Percentiles rank a stretch among this genome's conserved stretches.
phyloP scores from a whole-genome alignment of 345 rosid genomes.

The Moricandia moricandioides region DNA sequence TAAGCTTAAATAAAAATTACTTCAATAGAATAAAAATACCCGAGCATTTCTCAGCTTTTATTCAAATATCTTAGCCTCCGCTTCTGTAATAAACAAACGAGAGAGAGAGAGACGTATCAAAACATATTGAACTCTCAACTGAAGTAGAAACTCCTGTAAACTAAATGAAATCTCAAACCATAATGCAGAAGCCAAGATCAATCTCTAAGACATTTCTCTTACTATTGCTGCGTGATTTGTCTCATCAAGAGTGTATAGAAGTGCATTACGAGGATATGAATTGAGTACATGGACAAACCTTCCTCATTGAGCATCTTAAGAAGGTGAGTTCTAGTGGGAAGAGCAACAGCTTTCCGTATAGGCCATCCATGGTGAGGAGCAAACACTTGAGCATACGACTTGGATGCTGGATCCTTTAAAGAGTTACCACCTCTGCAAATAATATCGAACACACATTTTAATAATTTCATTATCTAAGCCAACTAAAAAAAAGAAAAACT shows the following conservation, averaged over 20 bases:
- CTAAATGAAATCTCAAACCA: neutral
- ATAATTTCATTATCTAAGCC: too few species aligned
- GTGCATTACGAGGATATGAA: constrained; percentile 17
- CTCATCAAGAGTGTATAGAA: neutral
- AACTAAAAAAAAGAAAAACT: too few species aligned
- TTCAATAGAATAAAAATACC: too few species aligned
- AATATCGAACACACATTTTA: too few species aligned
- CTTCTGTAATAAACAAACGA: constrained; percentile 45
- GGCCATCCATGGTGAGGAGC: constrained; percentile 97
- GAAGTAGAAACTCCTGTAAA: neutral
- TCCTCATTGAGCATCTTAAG: constrained; percentile 77
- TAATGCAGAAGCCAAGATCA: constrained; percentile 1
- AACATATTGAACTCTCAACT: neutral
- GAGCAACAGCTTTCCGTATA: constrained; percentile 82
- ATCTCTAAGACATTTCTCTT: neutral
- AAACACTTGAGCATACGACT: constrained; percentile 85
- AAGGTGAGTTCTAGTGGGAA: constrained; percentile 75
- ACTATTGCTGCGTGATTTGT: neutral
- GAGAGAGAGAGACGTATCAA: neutral
- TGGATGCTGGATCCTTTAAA: constrained; percentile 29
- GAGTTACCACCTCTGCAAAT: too few species aligned
- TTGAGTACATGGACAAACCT: constrained; percentile 48
- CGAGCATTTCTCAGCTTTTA: too few species aligned
- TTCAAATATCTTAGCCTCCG: constrained; percentile 65
- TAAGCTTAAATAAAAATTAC: too few species aligned